These are phyloP conservation scores for Solanum hybrid DNA, from an alignment of 305 asterid species.

Conservation along the genomic window DNA sequence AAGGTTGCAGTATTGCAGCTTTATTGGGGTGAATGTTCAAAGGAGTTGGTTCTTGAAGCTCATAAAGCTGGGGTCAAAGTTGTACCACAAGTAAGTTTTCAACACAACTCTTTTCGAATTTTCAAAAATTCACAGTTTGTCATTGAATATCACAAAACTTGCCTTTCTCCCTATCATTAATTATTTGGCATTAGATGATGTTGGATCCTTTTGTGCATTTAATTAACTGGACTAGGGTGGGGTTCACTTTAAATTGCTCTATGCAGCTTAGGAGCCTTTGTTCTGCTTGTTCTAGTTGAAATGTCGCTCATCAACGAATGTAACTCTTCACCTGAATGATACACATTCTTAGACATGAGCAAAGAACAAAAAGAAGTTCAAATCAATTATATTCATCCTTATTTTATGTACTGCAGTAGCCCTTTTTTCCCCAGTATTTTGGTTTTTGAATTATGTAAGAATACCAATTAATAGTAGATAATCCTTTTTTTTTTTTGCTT, in stretches of 20 bases:
- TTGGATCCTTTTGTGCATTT: neutral
- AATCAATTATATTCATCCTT: neutral
- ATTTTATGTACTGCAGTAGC: neutral
- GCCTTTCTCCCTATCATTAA: neutral
- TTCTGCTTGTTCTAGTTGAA: neutral
- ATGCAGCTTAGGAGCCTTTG: neutral
- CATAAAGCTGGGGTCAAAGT: conserved; percentile 79
- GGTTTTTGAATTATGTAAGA: neutral
- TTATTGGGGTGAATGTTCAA: conserved; percentile 71
- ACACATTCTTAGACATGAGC: neutral
- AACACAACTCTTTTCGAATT: neutral
- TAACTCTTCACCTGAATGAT: neutral
- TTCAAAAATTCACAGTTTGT: neutral
- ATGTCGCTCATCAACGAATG: neutral
- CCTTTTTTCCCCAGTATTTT: neutral
- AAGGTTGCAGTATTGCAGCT: conserved; percentile 79
- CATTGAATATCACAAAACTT: neutral
- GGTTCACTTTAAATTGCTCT: neutral
- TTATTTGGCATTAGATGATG: neutral
- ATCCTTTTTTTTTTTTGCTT: neutral
- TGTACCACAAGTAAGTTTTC: conserved; percentile 64
- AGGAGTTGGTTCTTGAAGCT: conserved; percentile 54
- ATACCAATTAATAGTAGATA: neutral
- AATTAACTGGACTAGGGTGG: neutral
- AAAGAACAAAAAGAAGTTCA: neutral